phyloP scores from a whole-genome alignment of 148 eudicot species.

The Camellia sinensis region DNA sequence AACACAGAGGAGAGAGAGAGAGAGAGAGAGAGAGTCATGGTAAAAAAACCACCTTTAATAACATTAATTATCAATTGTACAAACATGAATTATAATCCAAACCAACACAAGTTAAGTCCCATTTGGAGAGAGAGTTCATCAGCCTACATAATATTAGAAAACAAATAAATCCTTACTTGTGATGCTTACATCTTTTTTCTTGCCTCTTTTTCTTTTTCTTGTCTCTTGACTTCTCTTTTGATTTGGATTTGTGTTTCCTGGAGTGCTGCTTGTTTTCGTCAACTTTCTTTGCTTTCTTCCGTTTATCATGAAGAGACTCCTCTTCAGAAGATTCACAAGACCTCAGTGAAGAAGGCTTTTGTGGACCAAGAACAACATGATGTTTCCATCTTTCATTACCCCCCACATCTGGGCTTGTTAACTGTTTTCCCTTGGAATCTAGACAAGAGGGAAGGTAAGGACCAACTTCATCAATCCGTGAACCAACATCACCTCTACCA shows the following conservation, averaged over 20 bases:
- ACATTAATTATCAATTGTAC: neutral
- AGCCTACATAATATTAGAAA: neutral
- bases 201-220: conserved; percentile 47
- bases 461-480: conserved; percentile 95
- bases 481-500: conserved; percentile 85
- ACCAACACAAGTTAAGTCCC: neutral
- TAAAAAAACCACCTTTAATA: neutral
- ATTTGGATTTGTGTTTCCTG: conserved; percentile 40
- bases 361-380: conserved; percentile 53
- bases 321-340: conserved; percentile 45
- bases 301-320: conserved; percentile 28
- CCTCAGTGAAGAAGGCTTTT: conserved; percentile 47
- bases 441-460: conserved; percentile 56
- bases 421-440: conserved; percentile 27
- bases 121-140: neutral
- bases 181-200: conserved; percentile 39
- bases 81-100: neutral
- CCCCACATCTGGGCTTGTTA: conserved; percentile 17
- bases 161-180: conserved; percentile 6
- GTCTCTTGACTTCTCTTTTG: conserved; percentile 54
- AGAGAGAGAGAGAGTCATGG: neutral
- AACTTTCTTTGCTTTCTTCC: conserved; percentile 41
- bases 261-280: conserved; percentile 55
- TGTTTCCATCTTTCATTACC: conserved; percentile 20
- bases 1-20: no score